Evolutionary conservation across 257 asterid genomes (phyloP).

Genomic region (Gentiana macrophylla): DNA sequence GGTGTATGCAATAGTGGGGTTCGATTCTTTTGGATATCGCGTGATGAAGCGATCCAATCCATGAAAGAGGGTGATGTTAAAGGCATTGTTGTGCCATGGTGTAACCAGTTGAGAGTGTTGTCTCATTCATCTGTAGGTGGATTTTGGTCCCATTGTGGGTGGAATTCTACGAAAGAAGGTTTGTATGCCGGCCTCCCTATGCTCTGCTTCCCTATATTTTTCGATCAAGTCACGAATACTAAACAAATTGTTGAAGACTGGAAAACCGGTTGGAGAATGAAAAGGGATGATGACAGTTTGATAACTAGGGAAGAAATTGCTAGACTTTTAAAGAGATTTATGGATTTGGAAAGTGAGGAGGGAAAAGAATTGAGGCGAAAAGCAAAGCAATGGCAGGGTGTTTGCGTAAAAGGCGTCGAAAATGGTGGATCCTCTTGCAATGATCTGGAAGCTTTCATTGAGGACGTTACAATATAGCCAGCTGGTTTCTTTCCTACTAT

Average conservation of each 20-base stretch:
- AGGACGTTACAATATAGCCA: conserved; percentile 2
- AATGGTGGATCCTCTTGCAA: conserved; percentile 28
- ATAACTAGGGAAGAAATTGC: conserved; percentile 25
- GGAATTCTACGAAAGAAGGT: conserved; percentile 62
- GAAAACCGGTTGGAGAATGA: conserved; percentile 48
- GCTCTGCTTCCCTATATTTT: conserved; percentile 34
- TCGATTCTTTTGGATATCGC: conserved; percentile 45
- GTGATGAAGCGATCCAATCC: conserved; percentile 16
- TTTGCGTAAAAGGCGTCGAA: conserved; percentile 25
- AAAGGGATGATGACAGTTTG: conserved; percentile 20
- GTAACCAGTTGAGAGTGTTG: conserved; percentile 47
- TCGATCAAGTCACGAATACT: conserved; percentile 44
- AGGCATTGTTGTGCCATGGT: conserved; percentile 58
- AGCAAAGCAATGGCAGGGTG: conserved; percentile 23
- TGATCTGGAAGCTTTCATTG: conserved; percentile 26
- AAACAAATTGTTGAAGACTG: conserved; percentile 50
- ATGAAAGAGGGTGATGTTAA: conserved; percentile 3
- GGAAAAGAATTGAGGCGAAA: conserved; percentile 29
- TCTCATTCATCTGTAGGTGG: conserved; percentile 48
- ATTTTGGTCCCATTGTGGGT: conserved; percentile 64
- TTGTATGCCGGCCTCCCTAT: conserved; percentile 37
- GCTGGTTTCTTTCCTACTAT: neutral
- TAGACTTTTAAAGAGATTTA: conserved; percentile 22
- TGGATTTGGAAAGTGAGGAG: conserved; percentile 33
- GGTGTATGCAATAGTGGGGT: conserved; percentile 36